These are phyloP conservation scores for Rhizopus arrhizus DNA, from an alignment of 371 early-diverging fungal species.

Conservation along the genomic window DNA sequence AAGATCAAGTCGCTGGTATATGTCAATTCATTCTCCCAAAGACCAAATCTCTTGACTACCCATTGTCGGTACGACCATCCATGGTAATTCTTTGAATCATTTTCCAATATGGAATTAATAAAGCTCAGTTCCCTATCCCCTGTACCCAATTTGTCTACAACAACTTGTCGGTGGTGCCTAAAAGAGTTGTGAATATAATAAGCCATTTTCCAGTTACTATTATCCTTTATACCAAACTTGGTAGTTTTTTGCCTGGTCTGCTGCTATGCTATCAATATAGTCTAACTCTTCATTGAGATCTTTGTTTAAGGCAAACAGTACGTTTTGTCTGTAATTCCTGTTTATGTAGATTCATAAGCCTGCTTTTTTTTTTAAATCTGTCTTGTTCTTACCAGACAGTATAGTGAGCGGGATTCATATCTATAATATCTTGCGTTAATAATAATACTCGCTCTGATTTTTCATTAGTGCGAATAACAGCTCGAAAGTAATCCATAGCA, in stretches of 20 bases:
- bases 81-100: slow-evolving; percentile 97
- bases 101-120: slow-evolving; percentile 67
- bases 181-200: neutral
- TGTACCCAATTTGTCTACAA: slow-evolving; percentile 69
- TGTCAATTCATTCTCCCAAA: slow-evolving; percentile 79
- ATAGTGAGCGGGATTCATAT: slow-evolving; percentile 90
- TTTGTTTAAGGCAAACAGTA: slow-evolving; percentile 64
- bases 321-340: slow-evolving; percentile 86
- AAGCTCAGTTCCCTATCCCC: slow-evolving; percentile 67
- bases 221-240: slow-evolving; percentile 81
- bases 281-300: slow-evolving; percentile 76
- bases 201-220: neutral
- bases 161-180: slow-evolving; percentile 89
- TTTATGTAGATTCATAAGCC: neutral
- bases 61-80: slow-evolving; percentile 96
- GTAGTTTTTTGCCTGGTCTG: slow-evolving; percentile 87
- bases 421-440: slow-evolving; percentile 79
- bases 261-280: slow-evolving; percentile 71
- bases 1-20: slow-evolving; percentile 71
- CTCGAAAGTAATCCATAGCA: slow-evolving; percentile 92
- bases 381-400: slow-evolving; percentile 79
- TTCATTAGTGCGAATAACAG: slow-evolving; percentile 72
- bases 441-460: slow-evolving; percentile 76
- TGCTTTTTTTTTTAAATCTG: neutral
- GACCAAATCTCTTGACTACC: slow-evolving; percentile 75